A percentile compares a stretch with the other conserved stretches of the same genome.
Evolutionary conservation across 2,329 filamentous ascomycete species (phyloP).

Genomic region (Eutypella sp.): DNA sequence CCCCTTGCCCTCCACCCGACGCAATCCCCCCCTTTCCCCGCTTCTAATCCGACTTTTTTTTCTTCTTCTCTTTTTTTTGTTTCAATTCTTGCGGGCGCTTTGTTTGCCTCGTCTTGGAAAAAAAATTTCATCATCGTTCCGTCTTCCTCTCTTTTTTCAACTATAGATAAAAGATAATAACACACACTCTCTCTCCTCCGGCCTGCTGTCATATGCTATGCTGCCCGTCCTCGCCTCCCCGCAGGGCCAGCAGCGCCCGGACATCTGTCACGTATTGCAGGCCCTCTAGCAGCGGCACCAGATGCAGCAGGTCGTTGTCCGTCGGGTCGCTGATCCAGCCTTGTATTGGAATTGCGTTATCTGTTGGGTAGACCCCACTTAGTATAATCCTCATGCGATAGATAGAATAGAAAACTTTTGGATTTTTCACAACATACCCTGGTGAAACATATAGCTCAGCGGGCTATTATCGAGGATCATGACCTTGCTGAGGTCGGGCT

Average conservation of each 20-base stretch:
- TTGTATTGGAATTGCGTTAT: slow-evolving; percentile 98
- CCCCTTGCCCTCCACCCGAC: too few species aligned
- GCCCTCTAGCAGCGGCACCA: slow-evolving; percentile 88
- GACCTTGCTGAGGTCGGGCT: slow-evolving; percentile 94
- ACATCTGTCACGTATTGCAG: slow-evolving; percentile 97
- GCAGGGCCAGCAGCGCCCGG: slow-evolving; percentile 78
- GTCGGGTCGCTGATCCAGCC: slow-evolving; percentile 99
- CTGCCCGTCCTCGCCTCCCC: slow-evolving; percentile 76
- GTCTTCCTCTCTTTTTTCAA: neutral
- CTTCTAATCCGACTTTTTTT: too few species aligned
- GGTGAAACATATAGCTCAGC: slow-evolving; percentile 96
- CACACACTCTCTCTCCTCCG: neutral
- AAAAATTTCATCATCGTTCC: too few species aligned
- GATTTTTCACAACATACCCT: too few species aligned
- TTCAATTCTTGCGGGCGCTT: too few species aligned
- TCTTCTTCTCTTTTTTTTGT: too few species aligned
- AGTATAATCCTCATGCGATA: too few species aligned
- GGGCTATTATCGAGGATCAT: slow-evolving; percentile 99
- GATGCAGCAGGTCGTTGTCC: slow-evolving; percentile 88
- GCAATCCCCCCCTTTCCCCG: too few species aligned
- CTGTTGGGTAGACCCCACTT: too few species aligned
- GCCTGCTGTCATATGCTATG: slow-evolving; percentile 17
- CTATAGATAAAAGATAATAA: neutral
- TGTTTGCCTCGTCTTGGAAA: too few species aligned
- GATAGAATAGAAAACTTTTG: too few species aligned